Base-by-base conservation (phyloP, 2,329 filamentous ascomycete genomes). In the Fusarium kyushuense region DNA sequence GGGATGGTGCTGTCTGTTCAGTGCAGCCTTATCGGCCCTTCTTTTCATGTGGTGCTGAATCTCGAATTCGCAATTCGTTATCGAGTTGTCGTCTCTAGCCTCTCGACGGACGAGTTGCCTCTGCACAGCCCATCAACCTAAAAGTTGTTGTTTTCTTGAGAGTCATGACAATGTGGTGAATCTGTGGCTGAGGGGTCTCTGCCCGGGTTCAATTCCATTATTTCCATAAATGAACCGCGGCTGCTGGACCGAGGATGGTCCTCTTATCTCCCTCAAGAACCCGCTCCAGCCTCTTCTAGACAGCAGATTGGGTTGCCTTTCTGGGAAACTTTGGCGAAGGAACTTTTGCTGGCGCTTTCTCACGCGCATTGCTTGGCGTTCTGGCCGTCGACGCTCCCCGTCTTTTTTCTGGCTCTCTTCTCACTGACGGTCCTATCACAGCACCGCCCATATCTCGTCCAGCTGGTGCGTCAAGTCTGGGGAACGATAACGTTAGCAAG, bases 321-420 rank as follows among this genome's bases (percentile, higher is more conserved):
- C 72, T 71, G 54, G 76, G 76, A 71, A 77, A 76, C 51, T 72
- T 78, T 76, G 74, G 74, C 77, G 74, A 79, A 66, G 78, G 77
- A 77, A 80, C 78, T 80, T 80, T 80, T 80, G 78, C 77, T 76
- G 74, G 74, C 74, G 72, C 68, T 73, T 76, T 73, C 74, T 74
- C 73, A 72, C 73, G 70, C 75, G 68, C 71, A 75, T 75, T 73
- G 72, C 77, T 78, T 78, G 78, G 73, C 75, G 65, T 72, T 68
- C 73, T 67, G 60, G 65, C 65, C 65, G 52, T 65, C 58, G 64
- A 58, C 56, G 57, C 52, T 67, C 67, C 64, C 70, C 65, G 63
- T 65, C 69, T 65, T 65, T 62, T 58, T 58, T 71, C 58, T 49
- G 48, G 59, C 47, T 54, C 55, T 68, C 63, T 43, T 67, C 60